Evolutionary conservation across 805 yeast species (phyloP).

Genomic region (Teunomyces atbi): DNA sequence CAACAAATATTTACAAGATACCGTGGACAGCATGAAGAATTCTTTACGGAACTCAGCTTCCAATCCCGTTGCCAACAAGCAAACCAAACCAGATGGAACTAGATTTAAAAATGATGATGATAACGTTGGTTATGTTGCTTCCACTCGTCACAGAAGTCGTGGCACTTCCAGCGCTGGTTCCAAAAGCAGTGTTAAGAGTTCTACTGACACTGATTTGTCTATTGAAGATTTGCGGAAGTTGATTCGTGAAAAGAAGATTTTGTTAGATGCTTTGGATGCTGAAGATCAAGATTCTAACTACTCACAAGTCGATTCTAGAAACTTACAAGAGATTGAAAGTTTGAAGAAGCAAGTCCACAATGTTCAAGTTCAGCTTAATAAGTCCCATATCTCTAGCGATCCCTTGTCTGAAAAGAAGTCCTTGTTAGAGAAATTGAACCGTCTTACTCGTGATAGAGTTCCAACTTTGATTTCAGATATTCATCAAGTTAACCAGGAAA

Average conservation of each 20-base stretch:
- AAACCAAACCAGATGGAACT: conserved; percentile 28
- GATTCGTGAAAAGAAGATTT: conserved; percentile 68
- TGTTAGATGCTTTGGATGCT: conserved; percentile 70
- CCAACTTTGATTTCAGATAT: conserved; percentile 70
- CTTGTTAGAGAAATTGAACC: conserved; percentile 56
- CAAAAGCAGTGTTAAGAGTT: conserved; percentile 15
- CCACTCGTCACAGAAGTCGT: conserved; percentile 57
- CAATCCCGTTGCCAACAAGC: conserved; percentile 16
- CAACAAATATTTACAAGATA: conserved; percentile 66
- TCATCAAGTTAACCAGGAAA: conserved; percentile 61
- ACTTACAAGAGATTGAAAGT: conserved; percentile 56
- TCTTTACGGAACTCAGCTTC: conserved; percentile 41
- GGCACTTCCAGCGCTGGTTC: conserved; percentile 13
- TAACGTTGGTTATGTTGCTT: conserved; percentile 63
- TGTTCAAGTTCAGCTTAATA: conserved; percentile 33
- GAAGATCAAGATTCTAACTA: conserved; percentile 49
- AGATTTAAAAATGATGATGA: conserved; percentile 73
- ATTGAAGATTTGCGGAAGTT: conserved; percentile 59
- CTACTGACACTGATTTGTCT: conserved; percentile 36
- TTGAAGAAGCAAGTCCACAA: conserved; percentile 60
- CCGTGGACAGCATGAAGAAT: conserved; percentile 68
- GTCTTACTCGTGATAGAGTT: conserved; percentile 62
- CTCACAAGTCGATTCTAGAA: conserved; percentile 35
- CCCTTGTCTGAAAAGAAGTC: conserved; percentile 46
- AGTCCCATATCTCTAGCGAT: conserved; percentile 17